Base-by-base conservation (phyloP, 352 stramenopile species). In the Phytophthora capsici region DNA sequence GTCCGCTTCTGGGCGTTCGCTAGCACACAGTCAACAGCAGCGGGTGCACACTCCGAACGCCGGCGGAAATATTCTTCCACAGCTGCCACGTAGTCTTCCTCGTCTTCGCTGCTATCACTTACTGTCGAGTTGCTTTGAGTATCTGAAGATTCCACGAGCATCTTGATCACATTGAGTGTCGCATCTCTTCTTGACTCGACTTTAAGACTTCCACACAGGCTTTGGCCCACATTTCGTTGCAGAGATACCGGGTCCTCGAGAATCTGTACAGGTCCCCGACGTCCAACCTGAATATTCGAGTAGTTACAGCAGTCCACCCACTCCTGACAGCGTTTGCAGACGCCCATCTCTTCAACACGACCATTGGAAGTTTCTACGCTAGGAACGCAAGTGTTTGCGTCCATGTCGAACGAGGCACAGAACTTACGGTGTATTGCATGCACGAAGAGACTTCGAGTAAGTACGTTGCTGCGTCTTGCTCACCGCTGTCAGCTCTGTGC, bases 301-400 rank as follows among this genome's bases (percentile, higher is more conserved):
- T 78, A 84, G 28, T 82, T 59, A 23, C 77, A 82, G 13, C 68
- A 50, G 46, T 82, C 70, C 3, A 82, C 69, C 48, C 69, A 77
- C 32, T 86, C 77, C 6, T 80, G 53, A 23, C 77, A 86, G 30
- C 75, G 77, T 23, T 40, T 71, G 47, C 77, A 86, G 23, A 84
- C 62, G 1, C 62, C 55, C 43, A 84, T 71, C 3, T 37, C 36
- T 14, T 51, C 34, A 14, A 69, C 36, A 14, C 77, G 55, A 2
- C 73, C 71, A 22, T 69, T 80, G 51, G 54, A 69, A 4, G 72
- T 82, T 45, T 87, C 78, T 7, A 87, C 67, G 19, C 58, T 87
- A 2, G 71, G 70, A 3, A 50, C 20, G 0, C 73, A 84, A 63
- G 69, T 77, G 26, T 74, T 28, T 87, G 57, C 12, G 53, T n/a